Evolutionary conservation across 1,284 basidiomycete species (phyloP).

Genomic region (Singerocomus inundabilis): DNA sequence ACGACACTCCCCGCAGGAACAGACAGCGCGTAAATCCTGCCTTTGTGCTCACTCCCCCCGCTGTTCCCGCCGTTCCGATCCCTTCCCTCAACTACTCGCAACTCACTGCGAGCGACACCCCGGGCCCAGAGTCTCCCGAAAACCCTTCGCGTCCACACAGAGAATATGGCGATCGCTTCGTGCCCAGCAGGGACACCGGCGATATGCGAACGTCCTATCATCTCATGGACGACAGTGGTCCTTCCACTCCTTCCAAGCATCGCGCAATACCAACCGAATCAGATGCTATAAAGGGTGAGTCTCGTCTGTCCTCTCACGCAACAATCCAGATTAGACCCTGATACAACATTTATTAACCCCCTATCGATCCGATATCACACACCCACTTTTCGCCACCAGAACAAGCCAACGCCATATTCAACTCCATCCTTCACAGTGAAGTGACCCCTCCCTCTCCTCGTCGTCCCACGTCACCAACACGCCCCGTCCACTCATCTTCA

Average conservation of each 20-base stretch:
- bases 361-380: slow-evolving; percentile 10
- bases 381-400: slow-evolving; percentile 40
- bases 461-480: slow-evolving; percentile 59
- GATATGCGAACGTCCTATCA: slow-evolving; percentile 77
- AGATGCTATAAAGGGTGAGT: slow-evolving; percentile 70
- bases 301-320: neutral
- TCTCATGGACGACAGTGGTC: slow-evolving; percentile 66
- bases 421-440: slow-evolving; percentile 69
- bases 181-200: slow-evolving; percentile 66
- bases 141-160: slow-evolving; percentile 39
- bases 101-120: slow-evolving; percentile 54
- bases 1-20: slow-evolving; percentile 49
- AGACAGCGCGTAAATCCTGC: slow-evolving; percentile 54
- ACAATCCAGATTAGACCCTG: neutral
- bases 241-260: slow-evolving; percentile 66
- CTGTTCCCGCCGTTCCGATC: slow-evolving; percentile 39
- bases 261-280: slow-evolving; percentile 75
- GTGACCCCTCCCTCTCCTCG: slow-evolving; percentile 67
- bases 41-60: slow-evolving; percentile 21
- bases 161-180: slow-evolving; percentile 77
- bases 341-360: neutral
- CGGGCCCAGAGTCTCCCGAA: slow-evolving; percentile 52
- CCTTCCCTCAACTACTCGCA: slow-evolving; percentile 54
- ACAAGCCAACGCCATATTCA: slow-evolving; percentile 78
- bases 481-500: slow-evolving; percentile 39